phyloP scores from a whole-genome alignment of 2,329 filamentous ascomycete genomes.

The Aspergillus ochraceus region DNA sequence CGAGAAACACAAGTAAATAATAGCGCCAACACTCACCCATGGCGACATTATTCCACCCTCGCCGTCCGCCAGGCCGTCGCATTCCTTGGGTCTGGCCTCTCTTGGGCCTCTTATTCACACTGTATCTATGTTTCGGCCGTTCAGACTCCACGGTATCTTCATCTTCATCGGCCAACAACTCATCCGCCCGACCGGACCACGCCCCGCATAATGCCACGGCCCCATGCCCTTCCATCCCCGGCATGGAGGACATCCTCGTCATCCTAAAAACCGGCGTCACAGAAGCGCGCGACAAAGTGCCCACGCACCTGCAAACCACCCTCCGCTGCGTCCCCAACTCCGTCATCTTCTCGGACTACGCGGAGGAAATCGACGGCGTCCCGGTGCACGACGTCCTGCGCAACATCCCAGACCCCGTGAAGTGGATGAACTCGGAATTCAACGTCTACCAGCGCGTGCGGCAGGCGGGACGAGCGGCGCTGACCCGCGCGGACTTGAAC shows the following conservation, averaged over 20 bases:
- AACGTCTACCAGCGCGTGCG: conserved; percentile 50
- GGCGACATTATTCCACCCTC: background rate
- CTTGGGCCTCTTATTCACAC: background rate
- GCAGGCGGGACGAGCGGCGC: conserved; percentile 40
- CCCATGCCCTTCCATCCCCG: conserved; percentile 33
- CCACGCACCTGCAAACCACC: conserved; percentile 55
- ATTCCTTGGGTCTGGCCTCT: background rate
- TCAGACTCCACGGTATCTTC: background rate
- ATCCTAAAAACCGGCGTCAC: conserved; percentile 60
- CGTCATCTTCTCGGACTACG: conserved; percentile 60
- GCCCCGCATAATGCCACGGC: background rate
- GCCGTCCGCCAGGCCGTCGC: background rate
- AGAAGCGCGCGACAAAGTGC: conserved; percentile 56
- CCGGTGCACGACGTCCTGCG: conserved; percentile 53
- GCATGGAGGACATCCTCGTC: conserved; percentile 55
- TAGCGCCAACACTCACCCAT: background rate
- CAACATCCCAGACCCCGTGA: conserved; percentile 41
- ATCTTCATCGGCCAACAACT: background rate
- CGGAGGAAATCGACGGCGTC: conserved; percentile 51
- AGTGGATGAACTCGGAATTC: conserved; percentile 46
- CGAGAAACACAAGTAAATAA: too few relatives aligned
- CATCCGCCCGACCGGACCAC: background rate
- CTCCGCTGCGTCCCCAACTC: conserved; percentile 57
- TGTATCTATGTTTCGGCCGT: background rate
- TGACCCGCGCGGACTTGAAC: conserved; percentile 30